Base-by-base conservation (phyloP, 345 rosid species). In the Theobroma cacao region DNA sequence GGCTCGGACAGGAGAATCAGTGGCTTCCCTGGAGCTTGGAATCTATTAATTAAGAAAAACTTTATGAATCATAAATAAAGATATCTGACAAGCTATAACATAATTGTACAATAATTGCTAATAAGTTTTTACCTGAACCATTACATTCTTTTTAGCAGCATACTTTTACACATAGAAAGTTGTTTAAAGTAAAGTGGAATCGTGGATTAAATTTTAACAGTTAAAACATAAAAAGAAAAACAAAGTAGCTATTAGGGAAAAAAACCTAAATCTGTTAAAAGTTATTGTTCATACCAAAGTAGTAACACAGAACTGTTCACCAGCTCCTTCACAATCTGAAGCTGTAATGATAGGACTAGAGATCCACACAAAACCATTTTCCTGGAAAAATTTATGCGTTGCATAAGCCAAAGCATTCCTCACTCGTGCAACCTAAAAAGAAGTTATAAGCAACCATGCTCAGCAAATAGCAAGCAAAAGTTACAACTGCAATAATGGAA, bases 251-350 rank as follows among this genome's bases (percentile, higher is more conserved):
- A 50, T 30, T 11, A 61, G 47, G 9, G 75, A 43, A 43, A 67
- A 33, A 76, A 78, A 33, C 24, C 15, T 41, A 1, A 36, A 61
- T 45, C 50, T 60, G n/a, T 34, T 67, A 60, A 52, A 80, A 81
- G 78, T n/a, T 75, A 74, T 3, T 22, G 47, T 33, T 76, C 88
- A 78, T 91, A 96, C 99, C 90, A 96, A 89, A 77, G 97, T 96
- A 82, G 99, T 96, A 72, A 94, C 98, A 69, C 99, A 96, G 80
- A 96, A 96, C 84, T 96, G 99, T 85, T 94, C 98, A 60, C 99
- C 99, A 4, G 97, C 99, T 70, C 99, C 99, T 89, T 96, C 98
- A 85, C 98, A 94, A 80, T 96, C 99, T 1, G 99, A 91, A 33
- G 97, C 90, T 66, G 98, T 92, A 78, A 96, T 94, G 63, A 96